These are phyloP conservation scores for Trichophyton mentagrophytes DNA, from an alignment of 2,329 filamentous ascomycete species.

Conservation along the genomic window DNA sequence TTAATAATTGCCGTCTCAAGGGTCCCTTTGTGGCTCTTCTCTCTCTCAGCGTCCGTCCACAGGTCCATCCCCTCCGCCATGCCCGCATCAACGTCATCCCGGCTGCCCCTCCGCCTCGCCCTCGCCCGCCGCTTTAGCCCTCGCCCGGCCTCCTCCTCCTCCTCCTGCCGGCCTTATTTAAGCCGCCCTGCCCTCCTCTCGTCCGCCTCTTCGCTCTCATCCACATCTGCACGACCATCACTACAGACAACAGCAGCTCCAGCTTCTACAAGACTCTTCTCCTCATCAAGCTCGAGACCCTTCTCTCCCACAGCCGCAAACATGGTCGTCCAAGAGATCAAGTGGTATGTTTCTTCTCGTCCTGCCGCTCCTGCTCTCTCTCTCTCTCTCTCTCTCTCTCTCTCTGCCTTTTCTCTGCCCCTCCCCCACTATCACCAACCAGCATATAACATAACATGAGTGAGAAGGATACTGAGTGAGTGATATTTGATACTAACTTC, in stretches of 20 bases:
- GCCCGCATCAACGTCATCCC: slow-evolving; percentile 13
- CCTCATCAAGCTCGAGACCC: slow-evolving; percentile 23
- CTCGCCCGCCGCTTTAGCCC: background rate
- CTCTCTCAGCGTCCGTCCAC: too few relatives aligned
- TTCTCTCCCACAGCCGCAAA: slow-evolving; percentile 33
- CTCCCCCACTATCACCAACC: background rate
- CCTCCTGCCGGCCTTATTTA: slow-evolving; percentile 8
- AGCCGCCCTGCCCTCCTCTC: slow-evolving; percentile 1
- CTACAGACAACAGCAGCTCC: slow-evolving; percentile 10
- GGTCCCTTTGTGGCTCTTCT: background rate
- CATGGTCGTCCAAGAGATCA: slow-evolving; percentile 34
- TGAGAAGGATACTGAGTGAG: too few relatives aligned
- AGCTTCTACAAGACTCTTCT: slow-evolving; percentile 15
- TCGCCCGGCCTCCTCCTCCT: background rate
- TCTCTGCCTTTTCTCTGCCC: background rate
- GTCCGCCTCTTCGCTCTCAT: slow-evolving; percentile 5
- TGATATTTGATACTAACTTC: slow-evolving; percentile 9
- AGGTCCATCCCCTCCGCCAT: background rate
- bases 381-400: background rate
- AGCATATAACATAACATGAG: background rate
- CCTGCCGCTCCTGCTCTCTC: background rate
- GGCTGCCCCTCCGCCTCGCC: slow-evolving; percentile 3
- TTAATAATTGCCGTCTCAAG: background rate
- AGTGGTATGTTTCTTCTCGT: slow-evolving; percentile 25
- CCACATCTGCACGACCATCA: slow-evolving; percentile 6